Base-by-base conservation (phyloP, 83 land plant species). In the Isoetes engelmannii region DNA sequence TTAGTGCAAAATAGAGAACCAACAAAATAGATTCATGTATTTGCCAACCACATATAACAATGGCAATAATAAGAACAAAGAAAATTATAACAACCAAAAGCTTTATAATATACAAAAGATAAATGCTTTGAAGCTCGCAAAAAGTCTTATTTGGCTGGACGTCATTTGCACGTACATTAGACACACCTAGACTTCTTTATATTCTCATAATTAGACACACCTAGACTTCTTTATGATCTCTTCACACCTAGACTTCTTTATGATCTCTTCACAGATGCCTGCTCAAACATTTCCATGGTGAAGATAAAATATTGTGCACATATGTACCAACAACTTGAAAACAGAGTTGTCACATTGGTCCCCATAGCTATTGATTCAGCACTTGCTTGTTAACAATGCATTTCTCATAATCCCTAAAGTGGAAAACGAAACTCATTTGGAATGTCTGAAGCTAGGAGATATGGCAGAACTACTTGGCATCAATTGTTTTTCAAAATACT, bases 381-480 rank as follows among this genome's bases (percentile, higher is more conserved):
- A 92, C 63, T 83, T 89, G 81, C 94, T 86, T 5, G 97, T 92
- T 4, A 92, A 68, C 0, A 92, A 93, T 55, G 94, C 97, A 82
- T 92, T 94, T 70, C 86, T 92, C 83, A 92, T 81, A 3, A 86
- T 88, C 70, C 83, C 85, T 72, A 92, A 72, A 92, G 61, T 4
- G 94, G 94, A 49, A 94, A 92, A 44, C 77, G 86, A 10, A 89
- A 77, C 68, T 92, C 93, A 46, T 85, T 82, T 28, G 97, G 97
- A 61, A 92, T 72, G 19, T 92, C 93, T 49, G 72, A 71, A 47
- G 83, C 81, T 37, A 79, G 28, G 19, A 81, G 79, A 18, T 18
- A 3, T 5, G 78, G 82, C 5, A 86, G 71, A 7, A 94, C 90
- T 21, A 28, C 37, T 28, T 28, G 37, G 37, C 37, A 28, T n/a